Evolutionary conservation across 768 basidiomycete species (phyloP).

Genomic region (Suillus decipiens): DNA sequence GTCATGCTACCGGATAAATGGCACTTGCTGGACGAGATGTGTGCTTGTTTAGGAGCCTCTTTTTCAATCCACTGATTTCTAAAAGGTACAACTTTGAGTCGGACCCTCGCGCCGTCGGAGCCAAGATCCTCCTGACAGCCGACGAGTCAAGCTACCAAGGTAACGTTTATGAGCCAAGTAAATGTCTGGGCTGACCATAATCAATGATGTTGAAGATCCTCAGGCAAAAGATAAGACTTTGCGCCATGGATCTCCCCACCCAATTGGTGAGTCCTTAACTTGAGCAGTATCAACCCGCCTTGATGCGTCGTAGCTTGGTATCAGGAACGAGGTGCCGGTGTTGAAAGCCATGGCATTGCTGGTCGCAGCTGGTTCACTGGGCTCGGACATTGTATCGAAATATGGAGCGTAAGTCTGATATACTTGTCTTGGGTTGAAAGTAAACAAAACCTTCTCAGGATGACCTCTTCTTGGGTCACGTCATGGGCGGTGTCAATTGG

Average conservation of each 20-base stretch:
- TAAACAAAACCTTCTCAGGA: conserved; percentile 44
- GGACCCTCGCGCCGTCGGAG: conserved; percentile 66
- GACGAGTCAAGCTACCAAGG: conserved; percentile 66
- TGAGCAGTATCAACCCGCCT: conserved; percentile 8
- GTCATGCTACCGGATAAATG: conserved; percentile 51
- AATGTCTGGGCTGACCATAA: not conserved
- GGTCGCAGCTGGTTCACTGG: conserved; percentile 86
- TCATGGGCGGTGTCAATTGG: conserved; percentile 78
- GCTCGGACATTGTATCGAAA: conserved; percentile 77
- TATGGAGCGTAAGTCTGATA: conserved; percentile 60
- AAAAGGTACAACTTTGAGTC: conserved; percentile 70
- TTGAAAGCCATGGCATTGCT: conserved; percentile 45
- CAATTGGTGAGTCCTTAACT: conserved; percentile 53
- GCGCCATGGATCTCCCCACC: conserved; percentile 75
- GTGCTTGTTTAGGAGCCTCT: conserved; percentile 19
- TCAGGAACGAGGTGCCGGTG: conserved; percentile 73
- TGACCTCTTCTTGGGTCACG: conserved; percentile 66
- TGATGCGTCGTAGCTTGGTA: conserved; percentile 65
- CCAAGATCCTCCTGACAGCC: conserved; percentile 61
- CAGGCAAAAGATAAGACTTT: conserved; percentile 39
- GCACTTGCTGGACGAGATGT: conserved; percentile 64
- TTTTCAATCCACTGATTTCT: conserved; percentile 17
- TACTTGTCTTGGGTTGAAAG: not conserved
- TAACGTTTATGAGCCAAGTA: conserved; percentile 23
- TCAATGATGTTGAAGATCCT: conserved; percentile 20